Percentiles rank a stretch among this genome's conserved stretches.
These are phyloP conservation scores for Trifolium pratense DNA, from an alignment of 306 rosid species.

Conservation along the genomic window DNA sequence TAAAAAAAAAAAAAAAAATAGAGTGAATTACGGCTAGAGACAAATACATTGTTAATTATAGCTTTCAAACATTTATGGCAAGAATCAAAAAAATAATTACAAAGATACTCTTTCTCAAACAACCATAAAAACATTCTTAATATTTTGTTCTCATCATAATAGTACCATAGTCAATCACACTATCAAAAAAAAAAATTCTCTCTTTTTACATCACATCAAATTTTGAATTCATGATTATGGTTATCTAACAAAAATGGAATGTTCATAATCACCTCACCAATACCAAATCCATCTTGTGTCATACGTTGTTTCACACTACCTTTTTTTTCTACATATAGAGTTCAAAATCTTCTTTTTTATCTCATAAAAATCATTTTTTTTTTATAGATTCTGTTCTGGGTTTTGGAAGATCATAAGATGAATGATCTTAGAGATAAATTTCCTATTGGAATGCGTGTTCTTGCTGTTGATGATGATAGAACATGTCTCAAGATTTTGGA, in stretches of 20 bases:
- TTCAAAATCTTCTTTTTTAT: constrained; percentile 5
- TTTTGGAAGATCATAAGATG: constrained; percentile 36
- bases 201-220: no score
- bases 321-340: not conserved
- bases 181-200: not conserved
- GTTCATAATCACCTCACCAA: constrained; percentile 24
- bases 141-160: not conserved
- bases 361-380: constrained; percentile 17
- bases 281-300: constrained; percentile 25
- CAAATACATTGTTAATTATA: no score
- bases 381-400: constrained; percentile 35
- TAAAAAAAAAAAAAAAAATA: no score
- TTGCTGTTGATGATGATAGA: constrained; percentile 93
- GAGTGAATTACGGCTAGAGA: not conserved
- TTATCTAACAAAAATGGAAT: constrained; percentile 38
- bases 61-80: constrained; percentile 3
- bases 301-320: not conserved
- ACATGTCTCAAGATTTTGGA: constrained; percentile 79
- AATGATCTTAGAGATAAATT: constrained; percentile 65
- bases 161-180: not conserved
- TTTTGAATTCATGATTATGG: constrained; percentile 16
- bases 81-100: constrained; percentile 5
- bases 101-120: not conserved
- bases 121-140: constrained; percentile 17
- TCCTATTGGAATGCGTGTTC: constrained; percentile 93